Evolutionary conservation across 768 basidiomycete genomes (phyloP).

Genomic region (Leccinellum luteum): DNA sequence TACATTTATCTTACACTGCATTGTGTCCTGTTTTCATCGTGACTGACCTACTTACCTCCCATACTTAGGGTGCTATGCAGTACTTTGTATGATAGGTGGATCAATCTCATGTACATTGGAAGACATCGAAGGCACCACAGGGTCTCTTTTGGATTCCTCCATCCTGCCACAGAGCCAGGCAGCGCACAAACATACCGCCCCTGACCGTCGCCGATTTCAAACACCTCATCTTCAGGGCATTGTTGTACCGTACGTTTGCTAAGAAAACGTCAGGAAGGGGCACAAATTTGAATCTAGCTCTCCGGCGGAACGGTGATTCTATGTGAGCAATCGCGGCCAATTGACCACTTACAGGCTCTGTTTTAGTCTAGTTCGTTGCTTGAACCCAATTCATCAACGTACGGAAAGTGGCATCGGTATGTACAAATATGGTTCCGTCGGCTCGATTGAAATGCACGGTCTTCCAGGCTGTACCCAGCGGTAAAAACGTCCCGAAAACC

Average conservation of each 20-base stretch:
- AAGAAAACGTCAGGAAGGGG: neutral
- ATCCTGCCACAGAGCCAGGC: neutral
- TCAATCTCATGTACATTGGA: conserved; percentile 2
- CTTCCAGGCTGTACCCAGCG: neutral
- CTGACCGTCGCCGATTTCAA: neutral
- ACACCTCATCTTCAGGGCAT: neutral
- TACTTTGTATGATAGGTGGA: conserved; percentile 36
- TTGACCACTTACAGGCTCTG: neutral
- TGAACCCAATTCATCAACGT: neutral
- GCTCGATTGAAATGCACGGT: neutral
- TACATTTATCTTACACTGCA: neutral
- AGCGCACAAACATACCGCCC: neutral
- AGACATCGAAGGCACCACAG: neutral
- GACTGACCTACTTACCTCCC: neutral
- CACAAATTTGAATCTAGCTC: neutral
- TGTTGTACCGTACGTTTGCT: neutral
- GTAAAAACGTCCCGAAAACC: neutral
- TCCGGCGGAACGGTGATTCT: neutral
- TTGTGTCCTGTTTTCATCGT: neutral
- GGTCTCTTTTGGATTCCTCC: neutral
- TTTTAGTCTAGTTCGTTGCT: neutral
- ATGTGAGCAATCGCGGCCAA: neutral
- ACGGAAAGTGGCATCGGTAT: neutral
- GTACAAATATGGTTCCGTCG: neutral
- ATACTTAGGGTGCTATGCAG: conserved; percentile 35